A percentile compares a stretch with the other conserved stretches of the same genome.
Evolutionary conservation across 306 rosid species (phyloP).

Genomic region (Castanea mollissima): DNA sequence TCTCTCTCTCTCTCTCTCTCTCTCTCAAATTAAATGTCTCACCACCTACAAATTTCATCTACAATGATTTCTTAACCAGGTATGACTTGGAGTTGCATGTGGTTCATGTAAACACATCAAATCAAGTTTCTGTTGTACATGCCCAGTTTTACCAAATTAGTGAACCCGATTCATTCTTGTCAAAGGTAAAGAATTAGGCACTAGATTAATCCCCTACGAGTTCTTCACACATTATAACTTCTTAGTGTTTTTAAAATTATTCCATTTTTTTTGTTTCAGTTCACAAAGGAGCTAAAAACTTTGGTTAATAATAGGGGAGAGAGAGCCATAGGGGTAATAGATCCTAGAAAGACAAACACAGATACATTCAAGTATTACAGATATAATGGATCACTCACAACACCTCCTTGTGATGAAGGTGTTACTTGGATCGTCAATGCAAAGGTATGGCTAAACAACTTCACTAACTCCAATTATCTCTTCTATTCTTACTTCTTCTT

Average conservation of each 20-base stretch:
- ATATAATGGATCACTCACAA: conserved; percentile 70
- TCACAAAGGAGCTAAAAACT: conserved; percentile 22
- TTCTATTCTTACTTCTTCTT: neutral
- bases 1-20: neutral
- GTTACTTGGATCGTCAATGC: conserved; percentile 66
- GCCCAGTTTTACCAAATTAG: conserved; percentile 47
- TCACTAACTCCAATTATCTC: neutral
- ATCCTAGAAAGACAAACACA: conserved; percentile 40
- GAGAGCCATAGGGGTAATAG: conserved; percentile 35
- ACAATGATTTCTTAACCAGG: conserved; percentile 22
- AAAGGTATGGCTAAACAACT: conserved; percentile 32
- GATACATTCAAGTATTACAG: conserved; percentile 49
- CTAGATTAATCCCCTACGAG: no score
- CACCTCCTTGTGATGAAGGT: conserved; percentile 72
- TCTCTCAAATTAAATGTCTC: neutral
- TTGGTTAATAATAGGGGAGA: conserved; percentile 28
- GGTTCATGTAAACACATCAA: conserved; percentile 46
- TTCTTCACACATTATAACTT: neutral
- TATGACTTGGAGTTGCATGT: conserved; percentile 68
- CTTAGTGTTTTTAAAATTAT: neutral
- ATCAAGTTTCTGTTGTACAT: conserved; percentile 45
- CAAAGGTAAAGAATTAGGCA: conserved; percentile 33
- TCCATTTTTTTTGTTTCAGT: conserved; percentile 26
- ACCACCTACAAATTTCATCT: neutral
- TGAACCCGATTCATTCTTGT: conserved; percentile 40